These are phyloP conservation scores for Herpetospermum pedunculosum DNA, from an alignment of 306 rosid genomes.

Conservation along the genomic window DNA sequence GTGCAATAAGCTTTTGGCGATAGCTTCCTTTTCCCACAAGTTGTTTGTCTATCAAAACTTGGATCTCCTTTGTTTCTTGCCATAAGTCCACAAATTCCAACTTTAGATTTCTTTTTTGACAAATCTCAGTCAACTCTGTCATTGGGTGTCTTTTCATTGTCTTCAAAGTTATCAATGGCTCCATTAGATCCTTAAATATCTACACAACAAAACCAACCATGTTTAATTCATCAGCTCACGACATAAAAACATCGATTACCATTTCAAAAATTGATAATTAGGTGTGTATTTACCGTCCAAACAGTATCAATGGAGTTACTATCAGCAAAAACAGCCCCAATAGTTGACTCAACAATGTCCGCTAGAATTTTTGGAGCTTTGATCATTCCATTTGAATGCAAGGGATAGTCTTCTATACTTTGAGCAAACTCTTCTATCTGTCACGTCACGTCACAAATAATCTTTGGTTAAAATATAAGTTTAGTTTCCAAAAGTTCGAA, in stretches of 20 bases:
- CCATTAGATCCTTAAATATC: conserved; percentile 32
- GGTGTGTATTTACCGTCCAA: conserved; percentile 29
- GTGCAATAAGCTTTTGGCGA: conserved; percentile 37
- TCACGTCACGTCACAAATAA: neutral
- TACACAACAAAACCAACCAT: neutral
- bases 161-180: conserved; percentile 30
- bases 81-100: conserved; percentile 28
- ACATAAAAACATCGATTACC: no score
- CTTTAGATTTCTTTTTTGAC: conserved; percentile 34
- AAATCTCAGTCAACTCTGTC: conserved; percentile 30
- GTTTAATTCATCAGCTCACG: neutral
- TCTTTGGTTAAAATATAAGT: no score
- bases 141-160: conserved; percentile 28
- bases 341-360: conserved; percentile 35
- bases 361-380: conserved; percentile 41
- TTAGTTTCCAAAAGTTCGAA: no score
- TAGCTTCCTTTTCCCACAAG: conserved; percentile 27
- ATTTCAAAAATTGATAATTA: no score
- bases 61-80: conserved; percentile 15
- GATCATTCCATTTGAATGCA: conserved; percentile 46
- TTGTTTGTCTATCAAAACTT: conserved; percentile 21
- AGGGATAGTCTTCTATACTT: conserved; percentile 20
- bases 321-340: conserved; percentile 50
- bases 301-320: conserved; percentile 24
- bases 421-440: conserved; percentile 27